Evolutionary conservation across 495 filamentous ascomycete species (phyloP).

Genomic region (Neurospora sp.): DNA sequence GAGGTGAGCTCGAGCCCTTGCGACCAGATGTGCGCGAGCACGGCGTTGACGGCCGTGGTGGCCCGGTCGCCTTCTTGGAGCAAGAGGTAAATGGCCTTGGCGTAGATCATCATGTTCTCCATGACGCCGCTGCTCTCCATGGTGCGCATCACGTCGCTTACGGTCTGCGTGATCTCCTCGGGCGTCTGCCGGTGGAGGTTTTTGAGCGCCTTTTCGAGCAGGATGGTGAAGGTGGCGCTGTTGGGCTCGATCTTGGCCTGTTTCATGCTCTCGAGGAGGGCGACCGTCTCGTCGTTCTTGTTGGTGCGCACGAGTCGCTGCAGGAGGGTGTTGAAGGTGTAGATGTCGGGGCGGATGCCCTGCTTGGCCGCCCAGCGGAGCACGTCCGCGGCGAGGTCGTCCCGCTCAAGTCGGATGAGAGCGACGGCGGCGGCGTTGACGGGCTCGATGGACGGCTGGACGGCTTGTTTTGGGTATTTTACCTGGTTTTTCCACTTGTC

Average conservation of each 20-base stretch:
- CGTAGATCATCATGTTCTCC: slow-evolving; percentile 48
- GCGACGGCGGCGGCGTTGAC: slow-evolving; percentile 52
- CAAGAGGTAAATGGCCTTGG: slow-evolving; percentile 52
- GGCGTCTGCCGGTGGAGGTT: slow-evolving; percentile 7
- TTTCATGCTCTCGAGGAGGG: slow-evolving; percentile 34
- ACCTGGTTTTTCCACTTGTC: slow-evolving; percentile 35
- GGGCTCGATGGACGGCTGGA: slow-evolving; percentile 46
- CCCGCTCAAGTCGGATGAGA: slow-evolving; percentile 24
- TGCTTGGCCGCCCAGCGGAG: slow-evolving; percentile 49
- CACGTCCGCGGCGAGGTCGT: slow-evolving; percentile 30
- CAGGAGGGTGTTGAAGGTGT: slow-evolving; percentile 63
- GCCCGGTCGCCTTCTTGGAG: slow-evolving; percentile 34
- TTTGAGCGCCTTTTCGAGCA: slow-evolving; percentile 29
- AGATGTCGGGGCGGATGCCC: slow-evolving; percentile 46
- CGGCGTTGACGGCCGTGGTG: slow-evolving; percentile 39
- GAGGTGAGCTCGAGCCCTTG: slow-evolving; percentile 40
- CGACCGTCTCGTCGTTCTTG: slow-evolving; percentile 21
- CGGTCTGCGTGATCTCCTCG: slow-evolving; percentile 20
- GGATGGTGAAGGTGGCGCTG: slow-evolving; percentile 32
- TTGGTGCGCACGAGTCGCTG: slow-evolving; percentile 39
- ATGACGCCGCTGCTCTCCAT: slow-evolving; percentile 44
- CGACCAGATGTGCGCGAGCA: slow-evolving; percentile 49
- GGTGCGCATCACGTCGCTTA: slow-evolving; percentile 34
- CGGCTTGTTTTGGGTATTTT: slow-evolving; percentile 18
- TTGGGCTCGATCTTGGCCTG: slow-evolving; percentile 22